These are phyloP conservation scores for Chaetomium tenue DNA, from an alignment of 495 filamentous ascomycete genomes.

Conservation along the genomic window DNA sequence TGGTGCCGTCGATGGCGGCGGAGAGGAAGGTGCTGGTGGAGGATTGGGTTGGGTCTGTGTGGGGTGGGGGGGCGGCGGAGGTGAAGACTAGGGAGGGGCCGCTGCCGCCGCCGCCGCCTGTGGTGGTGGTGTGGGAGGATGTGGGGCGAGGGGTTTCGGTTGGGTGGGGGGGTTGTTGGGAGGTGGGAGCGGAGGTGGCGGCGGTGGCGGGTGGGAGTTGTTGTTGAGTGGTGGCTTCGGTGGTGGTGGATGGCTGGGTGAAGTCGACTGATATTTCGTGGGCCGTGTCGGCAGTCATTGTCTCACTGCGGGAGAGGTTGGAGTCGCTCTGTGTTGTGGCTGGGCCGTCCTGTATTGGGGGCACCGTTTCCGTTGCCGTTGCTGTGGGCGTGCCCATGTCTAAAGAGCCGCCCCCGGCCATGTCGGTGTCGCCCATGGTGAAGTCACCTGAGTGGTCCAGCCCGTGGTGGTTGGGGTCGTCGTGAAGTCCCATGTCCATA, in stretches of 20 bases:
- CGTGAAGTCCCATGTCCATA: constrained; percentile 57
- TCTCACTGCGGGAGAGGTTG: constrained; percentile 21
- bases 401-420: background rate
- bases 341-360: constrained; percentile 5
- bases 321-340: constrained; percentile 2
- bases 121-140: constrained; percentile 7
- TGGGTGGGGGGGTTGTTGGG: constrained; percentile 17
- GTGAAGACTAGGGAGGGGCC: constrained; percentile 32
- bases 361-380: constrained; percentile 3
- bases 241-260: constrained; percentile 21
- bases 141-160: constrained; percentile 11
- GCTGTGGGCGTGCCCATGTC: constrained; percentile 6
- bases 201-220: constrained; percentile 9
- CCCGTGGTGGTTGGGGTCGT: constrained; percentile 39
- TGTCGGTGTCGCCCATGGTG: constrained; percentile 36
- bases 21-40: constrained; percentile 78
- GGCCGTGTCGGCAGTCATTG: constrained; percentile 34
- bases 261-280: constrained; percentile 29
- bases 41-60: constrained; percentile 43
- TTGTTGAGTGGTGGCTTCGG: constrained; percentile 15
- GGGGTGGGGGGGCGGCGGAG: constrained; percentile 29
- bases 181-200: constrained; percentile 22
- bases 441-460: constrained; percentile 50
- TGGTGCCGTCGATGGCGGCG: constrained; percentile 81
- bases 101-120: constrained; percentile 12